Conservation (phyloP, 257 asterid genomes). For the Datura wrightii region DNA sequence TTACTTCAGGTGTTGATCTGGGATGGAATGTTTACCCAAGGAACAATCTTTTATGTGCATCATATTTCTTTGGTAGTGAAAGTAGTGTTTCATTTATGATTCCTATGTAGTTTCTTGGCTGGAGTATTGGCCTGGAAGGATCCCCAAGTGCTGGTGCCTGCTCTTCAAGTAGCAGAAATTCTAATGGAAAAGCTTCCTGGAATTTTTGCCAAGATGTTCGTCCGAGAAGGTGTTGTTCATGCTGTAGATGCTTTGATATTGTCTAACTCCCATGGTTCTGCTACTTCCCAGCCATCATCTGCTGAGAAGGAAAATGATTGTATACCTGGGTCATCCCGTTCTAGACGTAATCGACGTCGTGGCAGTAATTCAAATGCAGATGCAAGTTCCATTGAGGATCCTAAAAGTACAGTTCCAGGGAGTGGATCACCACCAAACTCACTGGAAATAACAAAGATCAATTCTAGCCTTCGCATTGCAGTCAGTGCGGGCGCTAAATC, state of each 20-base stretch:
- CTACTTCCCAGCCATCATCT: slow-evolving; percentile 61
- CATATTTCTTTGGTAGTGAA: slow-evolving; percentile 18
- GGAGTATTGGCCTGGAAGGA: slow-evolving; percentile 99
- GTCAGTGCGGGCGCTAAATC: slow-evolving; percentile 84
- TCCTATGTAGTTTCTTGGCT: slow-evolving; percentile 75
- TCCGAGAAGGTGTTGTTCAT: slow-evolving; percentile 96
- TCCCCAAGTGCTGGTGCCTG: slow-evolving; percentile 95
- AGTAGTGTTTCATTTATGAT: slow-evolving; percentile 32
- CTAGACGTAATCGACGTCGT: slow-evolving; percentile 84
- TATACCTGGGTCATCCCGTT: slow-evolving; percentile 76
- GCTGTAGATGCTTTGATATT: slow-evolving; percentile 81
- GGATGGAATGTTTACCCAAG: neutral
- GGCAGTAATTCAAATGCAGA: slow-evolving; percentile 64
- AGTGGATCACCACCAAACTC: slow-evolving; percentile 63
- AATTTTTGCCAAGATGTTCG: slow-evolving; percentile 86
- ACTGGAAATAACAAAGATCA: slow-evolving; percentile 57
- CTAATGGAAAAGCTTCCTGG: slow-evolving; percentile 96
- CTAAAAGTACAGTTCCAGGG: slow-evolving; percentile 52
- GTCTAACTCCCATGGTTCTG: slow-evolving; percentile 49
- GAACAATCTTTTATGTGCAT: slow-evolving; percentile 26
- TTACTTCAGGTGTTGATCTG: neutral
- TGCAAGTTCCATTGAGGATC: slow-evolving; percentile 59
- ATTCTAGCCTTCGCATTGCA: slow-evolving; percentile 67
- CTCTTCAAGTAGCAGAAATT: slow-evolving; percentile 95
- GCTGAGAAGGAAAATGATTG: slow-evolving; percentile 83